Conservation (phyloP, 1,284 basidiomycete species). For the Sphaerobolus stellatus region DNA sequence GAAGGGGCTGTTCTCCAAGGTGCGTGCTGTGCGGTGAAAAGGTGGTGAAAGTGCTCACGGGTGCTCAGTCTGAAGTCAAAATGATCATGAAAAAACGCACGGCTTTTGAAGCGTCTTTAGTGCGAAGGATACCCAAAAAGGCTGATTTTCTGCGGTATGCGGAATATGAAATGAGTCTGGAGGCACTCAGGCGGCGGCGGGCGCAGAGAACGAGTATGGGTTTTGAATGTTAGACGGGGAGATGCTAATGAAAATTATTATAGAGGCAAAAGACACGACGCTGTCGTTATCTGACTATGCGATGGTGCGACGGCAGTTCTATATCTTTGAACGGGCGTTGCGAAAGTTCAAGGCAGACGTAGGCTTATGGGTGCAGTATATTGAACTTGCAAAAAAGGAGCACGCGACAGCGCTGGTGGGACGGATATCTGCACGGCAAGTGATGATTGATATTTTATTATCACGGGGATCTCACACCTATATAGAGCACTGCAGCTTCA, state of each 20-base stretch:
- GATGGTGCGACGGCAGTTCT: conserved; percentile 78
- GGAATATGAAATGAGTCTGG: conserved; percentile 89
- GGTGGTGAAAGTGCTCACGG: conserved; percentile 14
- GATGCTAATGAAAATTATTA: conserved; percentile 7
- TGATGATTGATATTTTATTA: conserved; percentile 1
- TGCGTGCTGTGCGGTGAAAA: conserved; percentile 29
- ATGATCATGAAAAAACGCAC: conserved; percentile 87
- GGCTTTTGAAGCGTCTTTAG: conserved; percentile 78
- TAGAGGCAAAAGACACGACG: conserved; percentile 53
- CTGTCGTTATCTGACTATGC: conserved; percentile 80
- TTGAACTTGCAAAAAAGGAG: conserved; percentile 79
- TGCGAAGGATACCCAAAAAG: conserved; percentile 82
- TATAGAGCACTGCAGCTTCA: conserved; percentile 82
- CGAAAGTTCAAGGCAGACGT: conserved; percentile 88
- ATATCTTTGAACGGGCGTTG: conserved; percentile 89
- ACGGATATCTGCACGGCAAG: conserved; percentile 71
- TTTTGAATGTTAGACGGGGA: neutral
- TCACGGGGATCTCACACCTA: neutral
- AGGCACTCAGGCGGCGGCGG: conserved; percentile 76
- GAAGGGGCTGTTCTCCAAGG: conserved; percentile 84
- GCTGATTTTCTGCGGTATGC: conserved; percentile 90
- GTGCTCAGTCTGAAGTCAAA: conserved; percentile 68
- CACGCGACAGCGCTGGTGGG: conserved; percentile 81
- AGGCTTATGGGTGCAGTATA: conserved; percentile 85
- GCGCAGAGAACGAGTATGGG: conserved; percentile 69